phyloP scores from a whole-genome alignment of 768 basidiomycete genomes.

The Termitomyces sp. region DNA sequence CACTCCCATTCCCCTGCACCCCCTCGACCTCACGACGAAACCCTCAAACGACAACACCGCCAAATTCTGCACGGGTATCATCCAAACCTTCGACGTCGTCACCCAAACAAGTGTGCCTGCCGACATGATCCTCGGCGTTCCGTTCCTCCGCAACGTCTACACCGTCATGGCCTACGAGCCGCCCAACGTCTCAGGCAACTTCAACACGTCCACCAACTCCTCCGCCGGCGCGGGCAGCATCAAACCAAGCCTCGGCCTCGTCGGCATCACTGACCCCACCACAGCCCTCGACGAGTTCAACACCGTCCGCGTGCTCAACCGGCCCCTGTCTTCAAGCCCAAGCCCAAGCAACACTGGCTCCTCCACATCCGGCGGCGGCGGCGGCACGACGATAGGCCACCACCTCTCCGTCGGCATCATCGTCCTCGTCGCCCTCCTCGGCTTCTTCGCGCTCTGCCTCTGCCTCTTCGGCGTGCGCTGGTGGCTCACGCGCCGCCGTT shows the following conservation, averaged over 20 bases:
- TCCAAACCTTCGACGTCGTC: slow-evolving; percentile 51
- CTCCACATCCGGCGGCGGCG: background rate
- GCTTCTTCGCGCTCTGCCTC: slow-evolving; percentile 53
- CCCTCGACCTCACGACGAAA: slow-evolving; percentile 61
- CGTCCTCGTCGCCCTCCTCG: slow-evolving; percentile 52
- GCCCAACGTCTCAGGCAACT: background rate
- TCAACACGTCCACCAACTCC: background rate
- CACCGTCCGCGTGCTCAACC: slow-evolving; percentile 59
- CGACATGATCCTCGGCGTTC: slow-evolving; percentile 75
- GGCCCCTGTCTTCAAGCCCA: slow-evolving; percentile 33
- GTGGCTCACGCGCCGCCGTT: slow-evolving; percentile 36
- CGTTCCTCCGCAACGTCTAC: slow-evolving; percentile 73
- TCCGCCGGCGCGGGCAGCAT: slow-evolving; percentile 12
- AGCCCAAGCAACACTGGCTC: too few species aligned
- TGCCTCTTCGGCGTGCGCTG: slow-evolving; percentile 51
- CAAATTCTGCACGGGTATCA: slow-evolving; percentile 55
- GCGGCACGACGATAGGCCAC: slow-evolving; percentile 16
- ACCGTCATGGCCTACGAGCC: slow-evolving; percentile 33
- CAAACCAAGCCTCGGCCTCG: slow-evolving; percentile 49
- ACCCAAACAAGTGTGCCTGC: slow-evolving; percentile 27
- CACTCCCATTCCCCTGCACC: slow-evolving; percentile 57
- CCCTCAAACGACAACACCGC: slow-evolving; percentile 32
- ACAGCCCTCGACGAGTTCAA: slow-evolving; percentile 63
- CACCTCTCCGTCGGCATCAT: slow-evolving; percentile 54
- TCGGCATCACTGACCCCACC: slow-evolving; percentile 57